Evolutionary conservation across 768 basidiomycete species (phyloP), one percentile per base, ranked within the genome.

Genomic region (Lentinula sp.): DNA sequence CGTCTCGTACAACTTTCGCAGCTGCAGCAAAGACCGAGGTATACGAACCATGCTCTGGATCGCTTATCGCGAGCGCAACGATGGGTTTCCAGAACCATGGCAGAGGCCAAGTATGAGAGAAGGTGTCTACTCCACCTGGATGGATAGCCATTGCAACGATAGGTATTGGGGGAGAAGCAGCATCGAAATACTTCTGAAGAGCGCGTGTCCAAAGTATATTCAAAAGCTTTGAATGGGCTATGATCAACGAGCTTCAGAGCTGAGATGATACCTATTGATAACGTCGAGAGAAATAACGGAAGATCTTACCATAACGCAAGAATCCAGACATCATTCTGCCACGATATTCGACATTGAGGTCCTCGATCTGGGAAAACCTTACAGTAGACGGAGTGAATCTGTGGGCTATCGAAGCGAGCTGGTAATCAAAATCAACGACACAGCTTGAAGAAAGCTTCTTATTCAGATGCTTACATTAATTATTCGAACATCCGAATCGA

Each of bases 401-500:
- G 35, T 68, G 67, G 1, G 49, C 54, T 40, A 45, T 54, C 10
- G 67, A 68, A 8, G 60, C 16, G 39, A 68, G 49, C 67, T 68
- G 40, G 1, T 21, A n/a, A n/a, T 9, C 57, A 40, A 13, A 5
- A 39, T 32, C 9, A 21, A 23, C 35, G 6, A 28, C 16, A 43
- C 18, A 62, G 16, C 11, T n/a, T 21, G 10, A 34, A 34, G 16
- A 4, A 23, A 15, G 16, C 7, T 32, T 11, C 15, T 39, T 58
- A 31, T 15, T 15, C 16, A 28, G 21, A 23, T 9, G 66, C 77
- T 46, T 49, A 84, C 83, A 42, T 77, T 75, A 1, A 85, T 75
- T 11, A 86, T 69, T 16, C 84, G 78, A 32, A 84, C 84, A 58
- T 86, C 84, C 2, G 78, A 71, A 10, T 68, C 72, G 1, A 75